phyloP scores from a whole-genome alignment of 169 alveolate species.

The Eimeria sp. region DNA sequence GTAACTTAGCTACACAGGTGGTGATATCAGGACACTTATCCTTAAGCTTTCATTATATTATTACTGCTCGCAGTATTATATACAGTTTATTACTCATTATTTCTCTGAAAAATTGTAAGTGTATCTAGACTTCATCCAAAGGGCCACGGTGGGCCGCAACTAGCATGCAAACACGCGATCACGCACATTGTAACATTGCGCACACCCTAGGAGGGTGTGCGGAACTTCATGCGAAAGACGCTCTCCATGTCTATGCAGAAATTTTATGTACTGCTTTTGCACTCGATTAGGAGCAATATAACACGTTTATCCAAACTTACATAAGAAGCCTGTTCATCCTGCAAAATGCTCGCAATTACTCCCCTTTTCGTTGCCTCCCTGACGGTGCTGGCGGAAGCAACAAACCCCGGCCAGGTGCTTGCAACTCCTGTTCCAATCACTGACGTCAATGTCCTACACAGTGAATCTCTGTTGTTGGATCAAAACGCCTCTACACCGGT shows the following conservation, averaged over 20 bases:
- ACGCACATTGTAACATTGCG: too few relatives aligned
- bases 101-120: too few relatives aligned
- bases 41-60: too few relatives aligned
- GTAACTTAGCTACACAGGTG: too few relatives aligned
- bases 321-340: neutral
- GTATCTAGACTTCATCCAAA: too few relatives aligned
- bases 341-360: neutral
- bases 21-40: too few relatives aligned
- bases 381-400: neutral
- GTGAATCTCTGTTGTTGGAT: neutral
- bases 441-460: neutral
- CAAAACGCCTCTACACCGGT: neutral
- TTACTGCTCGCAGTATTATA: too few relatives aligned
- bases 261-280: neutral
- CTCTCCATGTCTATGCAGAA: neutral
- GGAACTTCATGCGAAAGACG: neutral
- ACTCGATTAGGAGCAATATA: neutral
- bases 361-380: neutral
- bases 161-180: too few relatives aligned
- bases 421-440: neutral
- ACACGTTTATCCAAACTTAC: neutral
- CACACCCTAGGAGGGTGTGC: neutral
- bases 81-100: too few relatives aligned
- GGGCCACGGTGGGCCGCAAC: too few relatives aligned
- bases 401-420: neutral